Conservation (phyloP, 768 basidiomycete genomes). For the Leccinellum rugosiceps region DNA sequence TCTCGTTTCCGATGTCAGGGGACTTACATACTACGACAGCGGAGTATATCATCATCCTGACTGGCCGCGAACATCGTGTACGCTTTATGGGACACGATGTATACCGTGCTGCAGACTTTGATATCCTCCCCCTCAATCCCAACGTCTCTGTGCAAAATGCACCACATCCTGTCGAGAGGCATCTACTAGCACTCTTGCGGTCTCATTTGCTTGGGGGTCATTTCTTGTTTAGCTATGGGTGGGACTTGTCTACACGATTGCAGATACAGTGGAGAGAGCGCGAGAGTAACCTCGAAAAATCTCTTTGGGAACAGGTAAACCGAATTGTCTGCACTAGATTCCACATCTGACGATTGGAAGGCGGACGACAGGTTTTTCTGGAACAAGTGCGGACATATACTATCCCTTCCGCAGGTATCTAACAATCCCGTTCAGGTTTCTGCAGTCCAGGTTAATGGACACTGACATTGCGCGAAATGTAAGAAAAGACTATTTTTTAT, state of each 20-base stretch:
- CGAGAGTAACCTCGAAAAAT: conserved; percentile 48
- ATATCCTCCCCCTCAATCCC: conserved; percentile 82
- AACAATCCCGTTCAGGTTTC: conserved; percentile 34
- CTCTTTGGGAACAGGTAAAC: conserved; percentile 78
- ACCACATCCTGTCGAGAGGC: conserved; percentile 83
- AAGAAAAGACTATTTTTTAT: conserved; percentile 28
- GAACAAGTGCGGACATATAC: conserved; percentile 57
- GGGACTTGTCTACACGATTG: conserved; percentile 83
- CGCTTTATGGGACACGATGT: conserved; percentile 83
- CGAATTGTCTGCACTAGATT: background rate
- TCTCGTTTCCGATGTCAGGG: background rate
- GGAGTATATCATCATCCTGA: conserved; percentile 90
- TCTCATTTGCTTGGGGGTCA: conserved; percentile 77
- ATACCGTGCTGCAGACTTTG: conserved; percentile 87
- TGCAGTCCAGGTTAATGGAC: conserved; percentile 62
- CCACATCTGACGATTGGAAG: conserved; percentile 37
- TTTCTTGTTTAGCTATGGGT: conserved; percentile 88
- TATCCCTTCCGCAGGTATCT: conserved; percentile 1
- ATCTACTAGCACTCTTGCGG: conserved; percentile 81
- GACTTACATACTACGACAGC: conserved; percentile 45
- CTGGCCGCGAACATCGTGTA: conserved; percentile 73
- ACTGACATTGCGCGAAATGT: conserved; percentile 62
- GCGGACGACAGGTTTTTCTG: conserved; percentile 98
- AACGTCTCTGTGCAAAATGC: conserved; percentile 63
- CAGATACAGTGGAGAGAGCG: conserved; percentile 74